These are phyloP conservation scores for Fusarium newnesense DNA, from an alignment of 2,329 filamentous ascomycete genomes.

Conservation along the genomic window DNA sequence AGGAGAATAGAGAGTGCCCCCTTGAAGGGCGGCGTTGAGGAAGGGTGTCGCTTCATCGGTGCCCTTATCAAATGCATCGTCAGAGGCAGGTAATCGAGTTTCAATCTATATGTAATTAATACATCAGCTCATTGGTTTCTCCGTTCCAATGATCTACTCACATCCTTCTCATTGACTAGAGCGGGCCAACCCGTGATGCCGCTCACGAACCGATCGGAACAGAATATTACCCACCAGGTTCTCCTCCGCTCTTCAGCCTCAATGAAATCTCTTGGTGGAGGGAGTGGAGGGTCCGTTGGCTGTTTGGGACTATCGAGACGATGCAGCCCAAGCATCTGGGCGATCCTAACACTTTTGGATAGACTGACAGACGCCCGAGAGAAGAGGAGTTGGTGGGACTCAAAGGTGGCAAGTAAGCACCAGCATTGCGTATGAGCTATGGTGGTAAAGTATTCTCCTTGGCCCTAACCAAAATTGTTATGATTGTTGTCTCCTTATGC, in stretches of 20 bases:
- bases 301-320: neutral
- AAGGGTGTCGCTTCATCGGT: neutral
- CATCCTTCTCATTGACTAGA: neutral
- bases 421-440: neutral
- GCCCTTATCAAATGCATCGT: neutral
- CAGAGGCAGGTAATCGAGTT: neutral
- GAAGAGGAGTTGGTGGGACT: neutral
- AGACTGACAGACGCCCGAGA: neutral
- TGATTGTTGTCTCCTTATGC: neutral
- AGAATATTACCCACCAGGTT: neutral
- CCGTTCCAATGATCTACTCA: neutral
- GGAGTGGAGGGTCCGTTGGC: neutral
- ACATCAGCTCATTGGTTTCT: too few species aligned
- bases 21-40: neutral
- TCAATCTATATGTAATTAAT: neutral
- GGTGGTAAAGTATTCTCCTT: neutral
- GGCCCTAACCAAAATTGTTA: neutral
- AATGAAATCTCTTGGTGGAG: neutral
- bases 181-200: neutral
- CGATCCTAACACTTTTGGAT: neutral
- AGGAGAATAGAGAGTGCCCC: neutral
- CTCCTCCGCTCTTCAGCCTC: neutral
- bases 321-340: neutral
- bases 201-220: neutral
- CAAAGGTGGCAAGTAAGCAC: neutral